Base-by-base conservation (phyloP, 495 filamentous ascomycete genomes). In the Xylaria flabelliformis region DNA sequence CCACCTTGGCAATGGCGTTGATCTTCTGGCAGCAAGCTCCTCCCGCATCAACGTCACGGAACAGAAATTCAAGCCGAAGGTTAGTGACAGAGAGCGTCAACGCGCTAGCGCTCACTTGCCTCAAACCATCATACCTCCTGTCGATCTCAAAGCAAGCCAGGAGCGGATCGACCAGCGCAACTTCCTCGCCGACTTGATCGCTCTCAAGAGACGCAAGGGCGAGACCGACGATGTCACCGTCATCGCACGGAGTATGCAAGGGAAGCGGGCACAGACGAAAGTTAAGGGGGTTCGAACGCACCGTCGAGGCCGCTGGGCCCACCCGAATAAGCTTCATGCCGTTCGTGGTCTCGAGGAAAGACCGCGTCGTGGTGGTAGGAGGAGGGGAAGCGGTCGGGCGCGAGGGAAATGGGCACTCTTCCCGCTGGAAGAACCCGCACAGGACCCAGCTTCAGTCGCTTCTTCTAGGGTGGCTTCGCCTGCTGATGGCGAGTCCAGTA, bases 21-120 rank as follows among this genome's bases (percentile, higher is more conserved):
- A 91, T 71, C 83, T 94, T 7, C 77, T 95, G 17, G 89, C 87
- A 17, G 88, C 90, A 46, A 90, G 88, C 74, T 77, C 83, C 62
- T 72, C 81, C 17, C 76, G 87, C 17, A 82, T 89, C 72, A 81
- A 82, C 55, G 84, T 84, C 29, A 82, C 73, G 9, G 72, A 80
- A 61, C 74, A 77, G 51, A 70, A 72, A 32, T 62, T 84, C 15
- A 76, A 76, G 56, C 78, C 80, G 3, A 79, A 79, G 32, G 68
- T 64, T 29, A 55, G 15, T 44, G 41, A 68, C 0, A 41, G 48
- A 13, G 65, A 72, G 39, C 71, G 67, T 5, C 65, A 72, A 17
- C 72, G 53, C 41, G 64, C 67, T 0, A 58, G 24, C n/a, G 70
- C 73, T 29, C 36, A 68, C 36, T 29, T 64, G 13, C 68, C 44